Base-by-base conservation (phyloP, 116 monocot species). In the Posidonia oceanica region DNA sequence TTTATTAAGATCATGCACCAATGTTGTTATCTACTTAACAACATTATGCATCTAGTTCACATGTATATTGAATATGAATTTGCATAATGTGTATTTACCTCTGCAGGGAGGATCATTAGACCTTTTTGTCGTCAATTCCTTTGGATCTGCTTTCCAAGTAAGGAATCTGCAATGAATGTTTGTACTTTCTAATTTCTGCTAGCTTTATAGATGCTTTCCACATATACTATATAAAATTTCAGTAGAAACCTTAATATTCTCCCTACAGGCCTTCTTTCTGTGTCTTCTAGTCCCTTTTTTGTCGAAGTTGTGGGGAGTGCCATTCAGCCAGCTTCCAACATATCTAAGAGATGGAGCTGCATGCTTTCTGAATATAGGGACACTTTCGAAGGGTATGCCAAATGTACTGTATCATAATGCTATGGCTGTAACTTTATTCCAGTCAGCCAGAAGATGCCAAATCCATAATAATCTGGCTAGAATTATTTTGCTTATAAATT, bases 131-230 rank as follows among this genome's bases (percentile, higher is more conserved):
- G 84, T 98, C 52, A 93, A 93, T 75, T 98, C 98, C 37, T 90
- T 84, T 67, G 98, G 89, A 64, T 98, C 98, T 79, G 93, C 93
- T 70, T 98, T 88, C 62, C 98, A 98, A 79, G 98, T 98, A 84
- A 71, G 81, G 55, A 58, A 38, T 63, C 14, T 39, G 1, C 39
- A 58, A 20, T 65, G n/a, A n/a, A 22, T 11, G 38, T 53, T 74
- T 56, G 15, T 38, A 14, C 2, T 41, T 39, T 41, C n/a, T 3
- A 14, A 74, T 18, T 23, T 59, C 20, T 66, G 40, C 39, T 0
- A 65, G 12, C 41, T 20, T 5, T 40, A 16, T 40, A 39, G 40
- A 64, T 64, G 40, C 39, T 64, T 17, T 65, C 40, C 14, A 8
- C 4, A 7, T 41, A 41, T 18, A 65, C 40, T 12, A 36, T 22